Conservation (phyloP, 305 asterid genomes). For the Solanum hybrid region DNA sequence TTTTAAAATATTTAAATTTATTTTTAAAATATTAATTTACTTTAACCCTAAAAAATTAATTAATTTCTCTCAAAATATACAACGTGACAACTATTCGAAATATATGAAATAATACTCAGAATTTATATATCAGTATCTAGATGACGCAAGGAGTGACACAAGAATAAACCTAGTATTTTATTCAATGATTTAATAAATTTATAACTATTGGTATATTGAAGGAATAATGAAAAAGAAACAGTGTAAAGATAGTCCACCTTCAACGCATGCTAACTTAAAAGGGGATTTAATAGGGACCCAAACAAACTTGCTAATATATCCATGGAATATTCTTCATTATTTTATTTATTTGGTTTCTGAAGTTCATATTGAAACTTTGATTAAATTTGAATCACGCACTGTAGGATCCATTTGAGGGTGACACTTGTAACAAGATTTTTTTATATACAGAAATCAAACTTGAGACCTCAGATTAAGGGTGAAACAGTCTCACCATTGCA, state of each 20-base stretch:
- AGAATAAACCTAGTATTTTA: too few relatives aligned
- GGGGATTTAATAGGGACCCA: background rate
- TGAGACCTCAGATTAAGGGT: fast-evolving
- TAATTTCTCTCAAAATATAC: background rate
- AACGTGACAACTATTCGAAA: background rate
- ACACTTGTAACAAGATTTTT: too few relatives aligned
- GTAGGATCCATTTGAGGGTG: fast-evolving
- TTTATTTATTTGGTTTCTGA: fast-evolving
- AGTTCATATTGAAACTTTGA: too few relatives aligned
- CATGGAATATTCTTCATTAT: background rate
- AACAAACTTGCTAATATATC: background rate
- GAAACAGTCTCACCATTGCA: too few relatives aligned
- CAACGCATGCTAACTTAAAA: background rate
- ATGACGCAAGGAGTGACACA: too few relatives aligned
- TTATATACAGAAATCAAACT: fast-evolving
- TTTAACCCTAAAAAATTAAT: too few relatives aligned
- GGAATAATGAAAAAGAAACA: background rate
- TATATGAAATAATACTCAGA: too few relatives aligned
- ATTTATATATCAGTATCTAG: too few relatives aligned
- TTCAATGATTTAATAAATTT: too few relatives aligned
- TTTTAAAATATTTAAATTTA: too few relatives aligned
- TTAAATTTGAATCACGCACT: fast-evolving
- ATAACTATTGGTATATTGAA: too few relatives aligned
- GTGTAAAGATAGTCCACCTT: background rate
- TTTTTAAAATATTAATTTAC: too few relatives aligned